Base-by-base conservation (phyloP, 768 basidiomycete species). In the Russula lepida region DNA sequence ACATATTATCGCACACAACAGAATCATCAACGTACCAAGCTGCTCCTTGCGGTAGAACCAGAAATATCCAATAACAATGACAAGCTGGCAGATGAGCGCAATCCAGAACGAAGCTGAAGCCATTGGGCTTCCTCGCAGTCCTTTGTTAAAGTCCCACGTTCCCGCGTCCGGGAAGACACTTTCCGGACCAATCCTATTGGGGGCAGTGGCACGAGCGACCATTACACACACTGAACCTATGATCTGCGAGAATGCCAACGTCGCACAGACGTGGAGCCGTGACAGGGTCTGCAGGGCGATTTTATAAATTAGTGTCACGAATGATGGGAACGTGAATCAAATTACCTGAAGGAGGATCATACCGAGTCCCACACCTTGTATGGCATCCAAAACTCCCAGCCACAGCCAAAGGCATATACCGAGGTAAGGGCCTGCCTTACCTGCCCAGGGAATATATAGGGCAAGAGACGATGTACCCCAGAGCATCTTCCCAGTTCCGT, bases 1-100 rank as follows among this genome's bases (percentile, higher is more conserved):
- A 27, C n/a, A 33, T 23, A 19, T 12, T 11, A 57, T 41, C 17
- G 35, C n/a, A 12, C 33, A 30, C 1, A 4, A 56, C 13, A 50
- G 12, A 17, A 27, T 4, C 7, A 30, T 3, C 30, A 3, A 78
- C 88, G 55, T 71, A 89, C 88, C 74, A 62, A 95, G 82, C 72
- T 95, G 93, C 74, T 95, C 93, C 76, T 92, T 93, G 73, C 93
- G 85, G 75, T 95, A 95, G 83, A 95, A 95, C 90, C 90, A 90
- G 78, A 94, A 93, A 76, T 95, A 95, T 23, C 93, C 93, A 62
- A 86, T 73, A 60, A 95, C 91, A 69, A 95, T 92, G 66, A 93
- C 72, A 56, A 95, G 69, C 71, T 92, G 90, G 71, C 84, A 89
- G 7, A 84, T 67, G 58, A 90, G 76, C 49, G 90, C 91, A 54